Evolutionary conservation across 768 basidiomycete genomes (phyloP).

Genomic region (Russula ochroleuca): DNA sequence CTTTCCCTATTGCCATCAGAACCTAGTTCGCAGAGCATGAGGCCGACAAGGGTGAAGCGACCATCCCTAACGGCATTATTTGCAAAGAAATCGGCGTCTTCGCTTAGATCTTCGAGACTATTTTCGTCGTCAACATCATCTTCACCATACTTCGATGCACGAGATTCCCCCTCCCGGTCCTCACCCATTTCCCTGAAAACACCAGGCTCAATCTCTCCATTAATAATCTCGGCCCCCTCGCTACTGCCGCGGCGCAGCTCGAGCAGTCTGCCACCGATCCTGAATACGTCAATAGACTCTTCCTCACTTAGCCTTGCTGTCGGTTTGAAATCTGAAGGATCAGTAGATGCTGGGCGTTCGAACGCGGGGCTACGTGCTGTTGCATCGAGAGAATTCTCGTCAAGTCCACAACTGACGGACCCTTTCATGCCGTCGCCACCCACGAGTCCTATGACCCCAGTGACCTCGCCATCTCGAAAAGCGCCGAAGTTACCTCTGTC

Average conservation of each 20-base stretch:
- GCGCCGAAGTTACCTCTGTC: constrained; percentile 19
- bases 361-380: not conserved
- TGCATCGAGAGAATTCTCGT: constrained; percentile 6
- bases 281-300: constrained; percentile 61
- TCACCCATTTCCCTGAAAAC: constrained; percentile 16
- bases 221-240: constrained; percentile 35
- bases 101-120: constrained; percentile 37
- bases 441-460: constrained; percentile 17
- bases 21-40: constrained; percentile 35
- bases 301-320: constrained; percentile 41
- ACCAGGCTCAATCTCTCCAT: constrained; percentile 32
- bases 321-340: constrained; percentile 28
- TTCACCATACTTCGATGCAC: constrained; percentile 39
- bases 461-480: constrained; percentile 10
- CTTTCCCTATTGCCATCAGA: constrained; percentile 34
- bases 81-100: constrained; percentile 56
- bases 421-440: not conserved
- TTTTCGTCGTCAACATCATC: constrained; percentile 35
- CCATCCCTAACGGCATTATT: constrained; percentile 68
- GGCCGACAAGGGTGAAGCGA: constrained; percentile 48
- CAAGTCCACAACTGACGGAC: not conserved
- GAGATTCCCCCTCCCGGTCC: constrained; percentile 26
- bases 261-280: constrained; percentile 49
- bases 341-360: constrained; percentile 27
- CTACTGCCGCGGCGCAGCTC: constrained; percentile 50